These are phyloP conservation scores for Phyllosticta capitalensis DNA, from an alignment of 2,329 filamentous ascomycete genomes.

Conservation along the genomic window DNA sequence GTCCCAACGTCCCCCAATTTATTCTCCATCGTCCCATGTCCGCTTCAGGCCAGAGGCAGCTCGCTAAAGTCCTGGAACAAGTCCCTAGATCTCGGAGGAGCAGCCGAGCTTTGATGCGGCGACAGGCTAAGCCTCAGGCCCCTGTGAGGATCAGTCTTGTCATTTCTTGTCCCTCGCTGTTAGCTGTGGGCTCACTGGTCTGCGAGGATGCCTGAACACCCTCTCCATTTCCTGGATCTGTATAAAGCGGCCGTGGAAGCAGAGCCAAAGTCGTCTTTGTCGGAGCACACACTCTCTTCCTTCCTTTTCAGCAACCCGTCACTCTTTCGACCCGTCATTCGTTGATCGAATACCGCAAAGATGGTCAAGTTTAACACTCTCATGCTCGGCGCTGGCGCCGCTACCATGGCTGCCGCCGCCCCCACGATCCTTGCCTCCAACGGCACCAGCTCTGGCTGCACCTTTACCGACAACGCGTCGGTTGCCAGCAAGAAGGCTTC, in stretches of 20 bases:
- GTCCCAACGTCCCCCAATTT: background rate
- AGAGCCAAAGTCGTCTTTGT: background rate
- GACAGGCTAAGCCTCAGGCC: background rate
- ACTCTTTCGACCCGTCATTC: slow-evolving; percentile 7
- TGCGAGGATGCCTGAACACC: background rate
- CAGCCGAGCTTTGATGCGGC: background rate
- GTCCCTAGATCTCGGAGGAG: background rate
- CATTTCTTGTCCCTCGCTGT: slow-evolving; percentile 6
- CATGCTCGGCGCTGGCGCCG: slow-evolving; percentile 11
- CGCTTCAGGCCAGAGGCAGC: background rate
- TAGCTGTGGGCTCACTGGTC: background rate
- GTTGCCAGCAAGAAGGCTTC: slow-evolving; percentile 10
- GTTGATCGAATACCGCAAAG: slow-evolving; percentile 7
- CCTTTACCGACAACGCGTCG: slow-evolving; percentile 14
- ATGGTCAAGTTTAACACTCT: slow-evolving; percentile 9
- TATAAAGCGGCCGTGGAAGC: slow-evolving; percentile 1
- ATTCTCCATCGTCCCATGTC: background rate
- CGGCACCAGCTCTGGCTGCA: slow-evolving; percentile 7
- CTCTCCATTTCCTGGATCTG: background rate
- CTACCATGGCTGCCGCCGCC: slow-evolving; percentile 5
- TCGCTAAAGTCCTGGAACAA: background rate
- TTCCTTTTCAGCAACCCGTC: background rate
- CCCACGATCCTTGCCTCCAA: slow-evolving; percentile 1
- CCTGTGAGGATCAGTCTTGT: slow-evolving; percentile 1
- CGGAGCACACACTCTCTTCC: slow-evolving; percentile 4